Evolutionary conservation across 129 eudicot species (phyloP).

Genomic region (Solidago caesia): DNA sequence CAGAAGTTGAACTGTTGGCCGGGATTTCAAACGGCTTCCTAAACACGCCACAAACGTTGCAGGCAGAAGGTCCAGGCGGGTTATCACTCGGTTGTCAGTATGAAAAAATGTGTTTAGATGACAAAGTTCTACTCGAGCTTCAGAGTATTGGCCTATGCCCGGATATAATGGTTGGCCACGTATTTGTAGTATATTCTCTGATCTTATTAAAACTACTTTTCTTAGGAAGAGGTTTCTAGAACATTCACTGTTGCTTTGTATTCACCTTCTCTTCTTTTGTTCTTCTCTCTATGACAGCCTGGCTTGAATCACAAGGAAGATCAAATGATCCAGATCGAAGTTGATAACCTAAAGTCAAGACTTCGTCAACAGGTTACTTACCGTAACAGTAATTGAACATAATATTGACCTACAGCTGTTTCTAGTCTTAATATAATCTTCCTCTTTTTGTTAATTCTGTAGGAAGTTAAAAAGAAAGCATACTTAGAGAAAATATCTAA

Average conservation of each 20-base stretch:
- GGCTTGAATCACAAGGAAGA: constrained; percentile 75
- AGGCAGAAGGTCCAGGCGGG: constrained; percentile 18
- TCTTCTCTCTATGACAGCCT: constrained; percentile 51
- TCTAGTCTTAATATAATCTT: constrained; percentile 3
- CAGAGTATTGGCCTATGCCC: constrained; percentile 67
- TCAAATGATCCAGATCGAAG: constrained; percentile 48
- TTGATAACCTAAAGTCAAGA: constrained; percentile 47
- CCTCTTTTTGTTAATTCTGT: constrained; percentile 11
- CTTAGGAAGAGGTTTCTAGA: constrained; percentile 9
- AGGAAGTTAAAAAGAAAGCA: constrained; percentile 58
- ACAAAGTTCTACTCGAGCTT: constrained; percentile 62
- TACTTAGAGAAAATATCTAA: constrained; percentile 49
- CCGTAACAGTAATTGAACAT: constrained; percentile 11
- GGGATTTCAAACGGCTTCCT: constrained; percentile 32
- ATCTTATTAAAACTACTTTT: constrained; percentile 4
- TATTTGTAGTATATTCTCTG: constrained; percentile 1
- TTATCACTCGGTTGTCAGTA: constrained; percentile 35
- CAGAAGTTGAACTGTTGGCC: constrained; percentile 40
- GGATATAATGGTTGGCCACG: constrained; percentile 63
- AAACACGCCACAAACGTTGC: constrained; percentile 29
- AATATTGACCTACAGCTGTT: neutral
- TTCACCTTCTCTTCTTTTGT: constrained; percentile 1
- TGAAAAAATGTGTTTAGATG: constrained; percentile 53
- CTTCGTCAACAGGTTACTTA: constrained; percentile 58
- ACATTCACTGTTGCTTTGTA: constrained; percentile 11